Conservation (phyloP, 345 rosid genomes). For the Citrus sinensis region DVS_A1.0 CM039162.1:26054001-26054500, state of each 20-base stretch:
- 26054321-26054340: background rate
- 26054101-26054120: background rate
- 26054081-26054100: background rate
- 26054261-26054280: background rate
- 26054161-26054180: background rate
- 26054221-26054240: background rate
- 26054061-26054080: background rate
- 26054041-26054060: too few species aligned
- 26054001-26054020: too few species aligned
- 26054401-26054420: constrained; percentile 75
- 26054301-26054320: background rate
- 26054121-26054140: background rate
- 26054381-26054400: constrained; percentile 93
- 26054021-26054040: too few species aligned
- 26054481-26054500: constrained; percentile 61
- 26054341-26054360: background rate
- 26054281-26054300: background rate
- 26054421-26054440: constrained; percentile 85
- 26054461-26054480: constrained; percentile 60
- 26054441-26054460: constrained; percentile 52
- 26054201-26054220: background rate
- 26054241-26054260: background rate
- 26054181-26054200: background rate
- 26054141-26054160: background rate
- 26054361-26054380: constrained; percentile 14